Conservation (phyloP, 2,329 filamentous ascomycete genomes). For the Xenoacremonium recifei region DNA sequence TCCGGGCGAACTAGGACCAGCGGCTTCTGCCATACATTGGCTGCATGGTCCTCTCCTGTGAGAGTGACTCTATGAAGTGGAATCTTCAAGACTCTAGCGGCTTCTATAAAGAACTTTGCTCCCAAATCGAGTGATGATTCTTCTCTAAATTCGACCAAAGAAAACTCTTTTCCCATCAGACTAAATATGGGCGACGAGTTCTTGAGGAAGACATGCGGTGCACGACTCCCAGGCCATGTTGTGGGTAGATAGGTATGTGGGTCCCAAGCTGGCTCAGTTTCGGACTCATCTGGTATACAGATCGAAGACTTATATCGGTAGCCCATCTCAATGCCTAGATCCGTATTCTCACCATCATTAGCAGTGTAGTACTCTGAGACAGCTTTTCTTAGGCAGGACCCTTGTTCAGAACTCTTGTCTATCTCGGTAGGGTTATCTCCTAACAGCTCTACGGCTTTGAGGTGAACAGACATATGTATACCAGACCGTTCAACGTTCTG, state of each 20-base stretch:
- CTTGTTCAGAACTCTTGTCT: not conserved
- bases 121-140: no score
- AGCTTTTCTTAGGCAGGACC: not conserved
- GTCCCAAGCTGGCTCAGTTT: slow-evolving; percentile 5
- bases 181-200: not conserved
- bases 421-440: not conserved
- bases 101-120: not conserved
- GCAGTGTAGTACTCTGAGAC: slow-evolving; percentile 2
- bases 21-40: not conserved
- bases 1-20: not conserved
- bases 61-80: not conserved
- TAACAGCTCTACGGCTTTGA: slow-evolving; percentile 1
- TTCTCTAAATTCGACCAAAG: not conserved
- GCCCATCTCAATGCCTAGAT: slow-evolving; percentile 27
- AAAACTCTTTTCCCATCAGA: not conserved
- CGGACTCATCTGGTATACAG: slow-evolving; percentile 1
- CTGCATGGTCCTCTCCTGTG: not conserved
- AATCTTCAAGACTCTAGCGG: not conserved
- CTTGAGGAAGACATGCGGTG: slow-evolving; percentile 7
- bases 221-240: slow-evolving; percentile 8
- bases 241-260: slow-evolving; percentile 5
- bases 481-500: slow-evolving; percentile 16
- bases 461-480: slow-evolving; percentile 4
- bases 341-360: slow-evolving; percentile 25
- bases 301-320: slow-evolving; percentile 19